These are phyloP conservation scores for Arxiozyma telluris DNA, from an alignment of 1,139 yeast species.

Conservation along the genomic window DNA sequence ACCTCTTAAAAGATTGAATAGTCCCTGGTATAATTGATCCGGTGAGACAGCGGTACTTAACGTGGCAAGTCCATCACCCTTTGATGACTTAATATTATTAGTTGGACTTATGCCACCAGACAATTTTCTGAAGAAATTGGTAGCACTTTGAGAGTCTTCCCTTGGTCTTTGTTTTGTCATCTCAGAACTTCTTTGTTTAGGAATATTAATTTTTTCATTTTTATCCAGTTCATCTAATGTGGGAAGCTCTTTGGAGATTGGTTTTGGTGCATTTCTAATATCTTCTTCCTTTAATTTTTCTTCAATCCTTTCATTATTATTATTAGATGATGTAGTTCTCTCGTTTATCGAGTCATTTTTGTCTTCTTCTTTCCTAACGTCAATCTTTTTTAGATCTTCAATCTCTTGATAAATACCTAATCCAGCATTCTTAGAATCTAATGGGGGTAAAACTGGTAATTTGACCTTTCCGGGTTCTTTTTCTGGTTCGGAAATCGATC, in stretches of 20 bases:
- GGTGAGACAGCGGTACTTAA: constrained; percentile 29
- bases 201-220: constrained; percentile 1
- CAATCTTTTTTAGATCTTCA: neutral
- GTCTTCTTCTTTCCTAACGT: neutral
- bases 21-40: constrained; percentile 52
- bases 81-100: constrained; percentile 26
- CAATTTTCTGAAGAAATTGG: constrained; percentile 50
- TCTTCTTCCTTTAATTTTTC: constrained; percentile 3
- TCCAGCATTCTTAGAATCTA: constrained; percentile 30
- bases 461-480: constrained; percentile 14
- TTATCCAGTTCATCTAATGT: neutral
- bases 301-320: constrained; percentile 4
- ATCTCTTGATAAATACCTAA: constrained; percentile 21
- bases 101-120: constrained; percentile 41
- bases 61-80: constrained; percentile 7
- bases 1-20: constrained; percentile 51
- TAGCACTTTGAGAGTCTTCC: constrained; percentile 13
- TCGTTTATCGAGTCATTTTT: neutral
- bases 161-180: constrained; percentile 14
- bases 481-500: constrained; percentile 3
- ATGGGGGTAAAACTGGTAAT: constrained; percentile 32
- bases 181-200: constrained; percentile 4
- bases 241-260: neutral
- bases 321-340: neutral
- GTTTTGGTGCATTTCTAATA: constrained; percentile 3